Conservation (phyloP, 2,329 filamentous ascomycete genomes). For the Ascochyta viciae-villosae region DNA sequence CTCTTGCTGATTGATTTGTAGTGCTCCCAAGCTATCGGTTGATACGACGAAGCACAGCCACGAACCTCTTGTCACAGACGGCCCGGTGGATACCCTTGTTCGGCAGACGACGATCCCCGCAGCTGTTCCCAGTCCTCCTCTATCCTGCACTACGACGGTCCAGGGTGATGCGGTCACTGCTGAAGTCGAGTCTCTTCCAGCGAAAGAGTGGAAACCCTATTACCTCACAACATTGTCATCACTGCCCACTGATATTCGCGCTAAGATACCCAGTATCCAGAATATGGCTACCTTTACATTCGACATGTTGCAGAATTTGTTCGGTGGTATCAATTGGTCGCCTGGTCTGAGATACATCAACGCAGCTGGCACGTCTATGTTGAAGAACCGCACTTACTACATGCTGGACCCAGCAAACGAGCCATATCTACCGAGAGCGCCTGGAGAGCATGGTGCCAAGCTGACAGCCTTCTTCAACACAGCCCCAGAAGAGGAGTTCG, state of each 20-base stretch:
- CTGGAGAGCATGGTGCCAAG: conserved; percentile 56
- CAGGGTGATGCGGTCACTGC: conserved; percentile 3
- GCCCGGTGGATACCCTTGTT: conserved; percentile 25
- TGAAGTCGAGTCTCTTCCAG: conserved; percentile 19
- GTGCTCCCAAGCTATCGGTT: neutral
- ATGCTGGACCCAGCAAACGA: conserved; percentile 48
- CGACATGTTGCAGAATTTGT: conserved; percentile 46
- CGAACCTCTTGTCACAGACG: conserved; percentile 28
- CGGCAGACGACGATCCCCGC: conserved; percentile 7
- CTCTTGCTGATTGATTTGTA: conserved; percentile 6
- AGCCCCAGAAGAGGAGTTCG: conserved; percentile 38
- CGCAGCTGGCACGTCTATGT: conserved; percentile 27
- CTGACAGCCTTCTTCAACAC: conserved; percentile 56
- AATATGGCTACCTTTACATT: conserved; percentile 47
- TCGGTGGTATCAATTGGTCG: conserved; percentile 51
- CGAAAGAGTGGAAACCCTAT: conserved; percentile 46
- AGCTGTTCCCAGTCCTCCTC: conserved; percentile 20
- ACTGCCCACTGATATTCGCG: conserved; percentile 13
- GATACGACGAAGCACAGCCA: conserved; percentile 13
- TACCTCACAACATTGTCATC: conserved; percentile 44
- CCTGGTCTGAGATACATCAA: conserved; percentile 51
- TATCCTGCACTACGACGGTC: conserved; percentile 14
- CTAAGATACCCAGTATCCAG: conserved; percentile 29
- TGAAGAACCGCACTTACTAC: conserved; percentile 52
- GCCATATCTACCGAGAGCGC: conserved; percentile 51